A percentile compares a stretch with the other conserved stretches of the same genome.
phyloP scores from a whole-genome alignment of 2,329 filamentous ascomycete species.

The Stemphylium beticola region DNA sequence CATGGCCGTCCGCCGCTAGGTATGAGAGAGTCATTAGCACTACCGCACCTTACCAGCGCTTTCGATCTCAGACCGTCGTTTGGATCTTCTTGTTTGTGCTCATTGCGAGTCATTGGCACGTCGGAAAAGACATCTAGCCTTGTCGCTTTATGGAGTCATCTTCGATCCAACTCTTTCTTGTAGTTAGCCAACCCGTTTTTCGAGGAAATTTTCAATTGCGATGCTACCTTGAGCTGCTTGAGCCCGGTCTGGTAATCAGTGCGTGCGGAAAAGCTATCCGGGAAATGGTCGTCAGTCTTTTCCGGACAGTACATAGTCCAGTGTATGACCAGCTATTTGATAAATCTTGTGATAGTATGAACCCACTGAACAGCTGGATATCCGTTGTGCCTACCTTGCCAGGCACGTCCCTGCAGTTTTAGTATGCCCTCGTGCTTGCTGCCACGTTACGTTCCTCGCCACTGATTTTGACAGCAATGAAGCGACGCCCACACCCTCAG shows the following conservation, averaged over 20 bases:
- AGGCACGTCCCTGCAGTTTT: background rate
- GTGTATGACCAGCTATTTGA: no score
- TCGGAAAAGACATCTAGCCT: no score
- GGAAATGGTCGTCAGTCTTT: background rate
- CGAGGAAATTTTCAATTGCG: no score
- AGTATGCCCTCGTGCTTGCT: background rate
- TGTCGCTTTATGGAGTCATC: no score
- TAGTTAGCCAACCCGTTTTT: no score
- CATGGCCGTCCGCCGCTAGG: no score
- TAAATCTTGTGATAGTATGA: background rate
- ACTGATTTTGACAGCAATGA: background rate
- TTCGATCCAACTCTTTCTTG: no score
- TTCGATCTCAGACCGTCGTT: no score
- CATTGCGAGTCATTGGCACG: no score
- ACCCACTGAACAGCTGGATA: background rate
- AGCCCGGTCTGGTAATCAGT: background rate
- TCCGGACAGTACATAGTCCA: background rate
- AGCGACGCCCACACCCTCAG: background rate
- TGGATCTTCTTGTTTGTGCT: no score
- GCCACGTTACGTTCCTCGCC: background rate
- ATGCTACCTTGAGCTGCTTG: background rate
- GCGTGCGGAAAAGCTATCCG: conserved; percentile 1
- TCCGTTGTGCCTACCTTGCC: background rate
- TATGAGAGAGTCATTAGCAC: no score
- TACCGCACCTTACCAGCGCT: no score